Evolutionary conservation across 257 asterid species (phyloP).

Genomic region (Solanum etuberosum): DNA sequence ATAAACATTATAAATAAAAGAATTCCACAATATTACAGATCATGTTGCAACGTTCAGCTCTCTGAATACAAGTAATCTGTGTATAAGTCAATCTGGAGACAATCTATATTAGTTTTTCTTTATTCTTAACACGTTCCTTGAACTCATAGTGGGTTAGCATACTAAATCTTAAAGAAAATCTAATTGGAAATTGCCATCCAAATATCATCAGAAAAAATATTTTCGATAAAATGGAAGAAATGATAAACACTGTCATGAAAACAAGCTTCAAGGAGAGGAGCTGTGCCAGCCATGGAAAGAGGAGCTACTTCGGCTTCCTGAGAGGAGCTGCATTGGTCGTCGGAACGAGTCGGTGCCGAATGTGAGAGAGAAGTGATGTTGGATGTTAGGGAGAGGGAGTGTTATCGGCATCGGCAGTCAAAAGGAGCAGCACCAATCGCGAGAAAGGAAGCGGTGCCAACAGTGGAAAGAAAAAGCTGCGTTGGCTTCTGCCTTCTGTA

Average conservation of each 20-base stretch:
- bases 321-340: not conserved
- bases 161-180: not conserved
- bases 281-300: not conserved
- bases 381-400: not conserved
- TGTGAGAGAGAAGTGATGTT: not conserved
- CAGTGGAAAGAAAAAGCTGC: not conserved
- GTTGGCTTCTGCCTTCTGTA: not conserved
- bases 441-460: not conserved
- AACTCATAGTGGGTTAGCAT: not conserved
- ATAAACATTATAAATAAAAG: too few relatives aligned
- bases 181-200: not conserved
- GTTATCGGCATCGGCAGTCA: not conserved
- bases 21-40: not conserved
- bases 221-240: not conserved
- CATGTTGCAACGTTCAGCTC: not conserved
- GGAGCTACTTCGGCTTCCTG: not conserved
- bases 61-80: not conserved
- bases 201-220: not conserved
- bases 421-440: not conserved
- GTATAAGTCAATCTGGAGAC: not conserved
- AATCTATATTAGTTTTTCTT: not conserved
- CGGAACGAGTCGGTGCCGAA: not conserved
- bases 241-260: not conserved
- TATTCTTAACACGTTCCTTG: not conserved
- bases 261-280: not conserved